These are phyloP conservation scores for Physcomitrium patens DNA, from an alignment of 225 moss, liverwort and hornwort genomes.

Conservation along the genomic window DNA sequence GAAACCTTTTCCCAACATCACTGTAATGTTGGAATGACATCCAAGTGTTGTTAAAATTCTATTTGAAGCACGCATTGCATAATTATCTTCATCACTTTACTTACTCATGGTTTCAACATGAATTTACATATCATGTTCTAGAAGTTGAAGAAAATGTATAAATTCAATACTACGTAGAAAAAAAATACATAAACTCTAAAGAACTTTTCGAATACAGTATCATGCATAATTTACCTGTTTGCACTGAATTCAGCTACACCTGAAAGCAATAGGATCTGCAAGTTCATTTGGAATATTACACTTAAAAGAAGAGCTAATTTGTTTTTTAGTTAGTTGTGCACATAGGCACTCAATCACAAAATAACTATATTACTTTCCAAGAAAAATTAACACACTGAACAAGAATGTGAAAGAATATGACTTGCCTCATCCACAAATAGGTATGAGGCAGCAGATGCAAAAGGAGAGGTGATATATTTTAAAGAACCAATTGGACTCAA, in stretches of 20 bases:
- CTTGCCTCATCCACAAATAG: conserved; percentile 61
- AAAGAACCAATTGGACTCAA: conserved; percentile 55
- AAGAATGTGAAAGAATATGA: not conserved
- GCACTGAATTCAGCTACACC: conserved; percentile 58
- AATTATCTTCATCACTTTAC: too few relatives aligned
- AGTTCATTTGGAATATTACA: not conserved
- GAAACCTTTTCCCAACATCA: conserved; percentile 45
- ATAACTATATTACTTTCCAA: too few relatives aligned
- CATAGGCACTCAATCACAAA: not conserved
- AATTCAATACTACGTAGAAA: too few relatives aligned
- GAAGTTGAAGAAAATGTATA: too few relatives aligned
- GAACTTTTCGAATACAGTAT: too few relatives aligned
- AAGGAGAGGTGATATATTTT: conserved; percentile 46
- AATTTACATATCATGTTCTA: too few relatives aligned
- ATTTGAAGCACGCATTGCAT: too few relatives aligned
- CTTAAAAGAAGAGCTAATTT: not conserved
- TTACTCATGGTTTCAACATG: too few relatives aligned
- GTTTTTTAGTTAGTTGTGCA: not conserved
- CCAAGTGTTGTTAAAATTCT: not conserved
- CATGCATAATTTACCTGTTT: conserved; percentile 29
- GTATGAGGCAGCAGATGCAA: conserved; percentile 45
- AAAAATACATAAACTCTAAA: too few relatives aligned
- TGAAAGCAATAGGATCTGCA: conserved; percentile 54
- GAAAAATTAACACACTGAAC: too few relatives aligned
- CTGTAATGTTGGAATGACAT: conserved; percentile 31